Base-by-base conservation (phyloP, 73 alveolate genomes). In the Breviolum minutum region DNA sequence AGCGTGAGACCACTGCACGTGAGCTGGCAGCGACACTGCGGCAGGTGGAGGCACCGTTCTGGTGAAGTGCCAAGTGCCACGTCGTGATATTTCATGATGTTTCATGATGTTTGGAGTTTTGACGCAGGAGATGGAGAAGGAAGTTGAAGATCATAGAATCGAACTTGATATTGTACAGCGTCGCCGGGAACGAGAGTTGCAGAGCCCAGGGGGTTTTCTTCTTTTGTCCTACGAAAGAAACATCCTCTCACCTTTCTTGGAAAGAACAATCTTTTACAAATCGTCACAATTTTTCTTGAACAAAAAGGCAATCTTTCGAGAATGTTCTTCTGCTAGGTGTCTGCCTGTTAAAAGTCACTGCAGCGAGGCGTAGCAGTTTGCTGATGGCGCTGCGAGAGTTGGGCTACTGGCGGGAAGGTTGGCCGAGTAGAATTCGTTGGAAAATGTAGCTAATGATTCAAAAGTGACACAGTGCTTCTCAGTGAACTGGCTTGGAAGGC, bases 1-100 rank as follows among this genome's bases (percentile, higher is more conserved):
- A 94, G 85, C 94, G 99, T 29, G 99, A 94, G 94, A 94, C 99
- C 83, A 94, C 99, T 26, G 99, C 99, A 19, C 63, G 99, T 64
- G 99, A 81, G 32, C 32, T 64, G 84, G 94, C 88, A 29, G 20
- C 83, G 24, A 77, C 69, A 30, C 85, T 88, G 68, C 83, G 85
- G 95, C 95, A 88, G 95, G 95, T 88, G 66, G 95, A 88, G 95
- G 94, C 88, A 8, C 26, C 86, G 54, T 40, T 40, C 54, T 40
- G 54, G 3, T 40, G 0, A 3, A 2, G 54, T 40, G 54, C 54
- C 54, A 40, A 2, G 0, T 40, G 54, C 54, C n/a, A n/a, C n/a
- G n/a, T n/a, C n/a, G n/a, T n/a, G n/a, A 17, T 17, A 6, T 81
- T 14, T 19, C 71, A 54, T 48, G 48, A 68, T 22, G 24, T 22